Conservation (phyloP, 1,284 basidiomycete species). For the Naganishia liquefaciens region DNA sequence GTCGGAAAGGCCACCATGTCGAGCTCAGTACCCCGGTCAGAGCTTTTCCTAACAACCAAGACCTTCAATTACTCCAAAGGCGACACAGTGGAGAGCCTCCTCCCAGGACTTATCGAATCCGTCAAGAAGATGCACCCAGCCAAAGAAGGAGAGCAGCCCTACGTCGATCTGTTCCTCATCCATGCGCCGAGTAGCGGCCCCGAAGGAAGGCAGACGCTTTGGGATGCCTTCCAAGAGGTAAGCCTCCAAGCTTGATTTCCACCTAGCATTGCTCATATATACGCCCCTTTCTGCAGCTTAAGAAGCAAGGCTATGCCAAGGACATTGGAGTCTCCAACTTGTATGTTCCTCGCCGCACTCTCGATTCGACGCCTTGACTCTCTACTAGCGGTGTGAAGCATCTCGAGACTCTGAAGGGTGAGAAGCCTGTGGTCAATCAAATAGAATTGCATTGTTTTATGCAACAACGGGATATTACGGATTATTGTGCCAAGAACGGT, state of each 20-base stretch:
- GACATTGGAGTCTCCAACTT: conserved; percentile 78
- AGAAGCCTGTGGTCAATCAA: conserved; percentile 77
- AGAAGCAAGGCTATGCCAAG: conserved; percentile 66
- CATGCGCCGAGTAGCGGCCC: conserved; percentile 55
- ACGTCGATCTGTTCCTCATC: conserved; percentile 75
- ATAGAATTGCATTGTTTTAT: conserved; percentile 85
- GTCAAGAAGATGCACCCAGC: conserved; percentile 59
- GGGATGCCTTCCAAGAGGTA: conserved; percentile 42
- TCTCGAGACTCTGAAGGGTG: conserved; percentile 70
- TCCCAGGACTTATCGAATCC: conserved; percentile 62
- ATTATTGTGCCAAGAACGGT: conserved; percentile 67
- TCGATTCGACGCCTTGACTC: background rate
- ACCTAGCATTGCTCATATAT: conserved; percentile 46
- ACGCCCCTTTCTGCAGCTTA: conserved; percentile 63
- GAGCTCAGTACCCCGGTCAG: conserved; percentile 42
- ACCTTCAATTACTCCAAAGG: conserved; percentile 56
- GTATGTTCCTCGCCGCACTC: conserved; percentile 53
- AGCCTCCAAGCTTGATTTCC: conserved; percentile 58
- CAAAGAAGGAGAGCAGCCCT: conserved; percentile 44
- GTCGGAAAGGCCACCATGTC: conserved; percentile 40
- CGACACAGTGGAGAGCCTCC: conserved; percentile 64
- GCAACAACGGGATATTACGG: conserved; percentile 74
- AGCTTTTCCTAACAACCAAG: conserved; percentile 61
- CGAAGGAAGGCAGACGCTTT: conserved; percentile 43
- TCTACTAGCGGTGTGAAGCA: conserved; percentile 67